Percentiles rank a stretch among this genome's conserved stretches.
These are phyloP conservation scores for Mortierella sp. DNA, from an alignment of 371 early-diverging fungal genomes.

Conservation along the genomic window DNA sequence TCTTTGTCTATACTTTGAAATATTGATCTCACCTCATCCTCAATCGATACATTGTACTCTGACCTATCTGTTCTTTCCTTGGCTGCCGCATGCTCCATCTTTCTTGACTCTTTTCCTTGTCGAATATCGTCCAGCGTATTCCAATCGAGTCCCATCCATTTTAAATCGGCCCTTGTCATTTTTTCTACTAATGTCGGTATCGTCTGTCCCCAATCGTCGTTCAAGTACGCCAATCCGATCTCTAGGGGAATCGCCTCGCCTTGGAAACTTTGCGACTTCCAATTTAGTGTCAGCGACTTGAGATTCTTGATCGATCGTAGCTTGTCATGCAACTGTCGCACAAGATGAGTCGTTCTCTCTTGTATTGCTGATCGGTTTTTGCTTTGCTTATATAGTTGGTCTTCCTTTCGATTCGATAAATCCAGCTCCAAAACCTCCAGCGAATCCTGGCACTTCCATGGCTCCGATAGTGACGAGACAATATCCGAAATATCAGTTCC, in stretches of 20 bases:
- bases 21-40: neutral
- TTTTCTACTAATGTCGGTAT: neutral
- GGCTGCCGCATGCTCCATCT: neutral
- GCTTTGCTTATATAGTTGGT: neutral
- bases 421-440: neutral
- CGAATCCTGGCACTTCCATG: neutral
- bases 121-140: neutral
- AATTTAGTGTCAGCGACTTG: neutral
- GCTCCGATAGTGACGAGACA: neutral
- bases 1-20: neutral
- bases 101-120: neutral
- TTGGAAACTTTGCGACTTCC: constrained; percentile 1
- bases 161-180: neutral
- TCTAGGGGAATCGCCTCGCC: neutral
- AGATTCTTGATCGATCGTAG: neutral
- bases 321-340: neutral
- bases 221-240: neutral
- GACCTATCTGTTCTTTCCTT: neutral
- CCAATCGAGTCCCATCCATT: constrained; percentile 1
- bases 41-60: neutral
- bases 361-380: neutral
- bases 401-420: neutral
- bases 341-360: neutral
- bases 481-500: neutral
- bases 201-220: neutral